Evolutionary conservation across 2,329 filamentous ascomycete genomes (phyloP), one percentile per base, ranked within the genome.

Genomic region (Pyricularia pennisetigena): DNA sequence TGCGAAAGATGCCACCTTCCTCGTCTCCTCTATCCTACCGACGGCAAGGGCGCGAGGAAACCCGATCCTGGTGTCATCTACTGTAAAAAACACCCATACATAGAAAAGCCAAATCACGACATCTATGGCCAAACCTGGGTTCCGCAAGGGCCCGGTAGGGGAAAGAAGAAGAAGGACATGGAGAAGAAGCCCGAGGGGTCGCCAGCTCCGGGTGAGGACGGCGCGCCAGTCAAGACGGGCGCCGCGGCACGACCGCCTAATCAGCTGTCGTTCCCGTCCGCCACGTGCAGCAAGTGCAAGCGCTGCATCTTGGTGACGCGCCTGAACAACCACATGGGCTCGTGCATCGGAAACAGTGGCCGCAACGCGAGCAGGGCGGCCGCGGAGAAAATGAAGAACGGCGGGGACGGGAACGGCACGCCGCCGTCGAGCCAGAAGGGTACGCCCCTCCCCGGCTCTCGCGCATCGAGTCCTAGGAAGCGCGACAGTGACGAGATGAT

Each of bases 41-140:
- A 90, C 74, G 89, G 89, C 72, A 88, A 86, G 73, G 89, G 89
- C 64, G 84, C 88, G 14, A 80, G 80, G 74, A 87, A 87, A 74
- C 88, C 88, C 62, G 86, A 90, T 69, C 90, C 90, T 0, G 82
- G 84, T 71, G 81, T 88, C 72, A 86, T 89, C 72, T 94, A 93
- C 82, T 94, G 91, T 83, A 92, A 91, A 78, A 88, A 88, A 71
- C 88, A 90, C 70, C 90, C 91, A 0, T 94, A 90, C 81, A 90
- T 92, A 70, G 87, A 91, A 72, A 89, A 91, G 75, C 83, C 87
- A 2, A 90, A 90, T 70, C 90, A 88, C 79, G 91, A 94, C 77
- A 92, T 94, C 71, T 93, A 93, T 77, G 91, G 90, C 66, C 92
- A 93, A 78, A 91, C 90, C 30, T 94, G 91, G 85, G 88, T 91